These are phyloP conservation scores for Danielia oregonensis DNA, from an alignment of 805 yeast genomes.

Conservation along the genomic window DNA sequence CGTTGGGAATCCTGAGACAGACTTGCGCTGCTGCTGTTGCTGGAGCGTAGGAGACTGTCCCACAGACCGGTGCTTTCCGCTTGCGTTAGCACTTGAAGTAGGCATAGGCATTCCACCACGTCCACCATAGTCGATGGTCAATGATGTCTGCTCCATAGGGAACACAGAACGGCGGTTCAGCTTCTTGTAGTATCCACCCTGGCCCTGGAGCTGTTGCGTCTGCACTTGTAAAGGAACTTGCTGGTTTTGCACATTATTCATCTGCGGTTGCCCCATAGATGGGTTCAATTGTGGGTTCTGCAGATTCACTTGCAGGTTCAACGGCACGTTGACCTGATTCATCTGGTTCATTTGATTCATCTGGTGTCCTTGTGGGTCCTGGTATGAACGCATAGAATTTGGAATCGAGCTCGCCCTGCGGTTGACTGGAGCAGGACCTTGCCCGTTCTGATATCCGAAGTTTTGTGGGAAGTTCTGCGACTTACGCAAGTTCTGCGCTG, in stretches of 20 bases:
- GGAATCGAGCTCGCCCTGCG: conserved; percentile 17
- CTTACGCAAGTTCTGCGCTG: conserved; percentile 24
- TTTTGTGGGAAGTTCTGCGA: conserved; percentile 19
- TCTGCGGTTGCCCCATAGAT: conserved; percentile 1
- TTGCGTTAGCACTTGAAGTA: conserved; percentile 4
- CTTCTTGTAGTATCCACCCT: conserved; percentile 24
- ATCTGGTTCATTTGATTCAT: conserved; percentile 3
- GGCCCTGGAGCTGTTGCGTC: conserved; percentile 13
- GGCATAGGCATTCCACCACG: conserved; percentile 47
- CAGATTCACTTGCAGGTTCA: conserved; percentile 6
- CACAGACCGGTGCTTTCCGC: conserved; percentile 13
- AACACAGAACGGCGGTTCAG: conserved; percentile 34
- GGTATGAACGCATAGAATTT: conserved; percentile 8
- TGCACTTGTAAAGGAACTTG: conserved; percentile 5
- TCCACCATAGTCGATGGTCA: conserved; percentile 39
- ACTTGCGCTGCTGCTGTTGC: conserved; percentile 12
- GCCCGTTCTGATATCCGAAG: too few relatives aligned
- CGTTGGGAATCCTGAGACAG: conserved; percentile 14
- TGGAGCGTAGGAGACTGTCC: conserved; percentile 5
- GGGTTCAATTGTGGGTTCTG: conserved; percentile 3
- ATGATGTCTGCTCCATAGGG: conserved; percentile 26
- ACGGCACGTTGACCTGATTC: background rate
- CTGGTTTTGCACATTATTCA: conserved; percentile 16
- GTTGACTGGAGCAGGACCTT: too few relatives aligned
- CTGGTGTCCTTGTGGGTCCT: conserved; percentile 6